These are phyloP conservation scores for Trichoderma polysporum DNA, from an alignment of 2,329 filamentous ascomycete genomes.

Conservation along the genomic window DNA sequence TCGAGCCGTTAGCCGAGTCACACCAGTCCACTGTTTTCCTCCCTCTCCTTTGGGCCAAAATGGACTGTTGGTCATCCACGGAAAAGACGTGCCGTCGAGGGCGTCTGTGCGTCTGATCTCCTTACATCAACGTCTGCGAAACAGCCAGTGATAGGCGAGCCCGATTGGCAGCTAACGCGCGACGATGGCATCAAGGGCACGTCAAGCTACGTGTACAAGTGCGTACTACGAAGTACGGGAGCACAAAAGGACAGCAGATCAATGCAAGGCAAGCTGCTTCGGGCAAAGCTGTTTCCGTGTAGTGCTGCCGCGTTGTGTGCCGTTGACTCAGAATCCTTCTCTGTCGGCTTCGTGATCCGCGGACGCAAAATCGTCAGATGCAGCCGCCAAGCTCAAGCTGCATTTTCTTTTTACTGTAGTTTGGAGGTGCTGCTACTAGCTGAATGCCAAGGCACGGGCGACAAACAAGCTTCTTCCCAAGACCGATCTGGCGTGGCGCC, in stretches of 20 bases:
- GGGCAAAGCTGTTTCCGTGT: neutral
- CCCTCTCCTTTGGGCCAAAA: neutral
- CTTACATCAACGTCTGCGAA: neutral
- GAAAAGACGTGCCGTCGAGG: constrained; percentile 11
- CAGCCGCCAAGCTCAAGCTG: neutral
- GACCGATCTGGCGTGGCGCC: constrained; percentile 16
- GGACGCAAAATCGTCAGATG: neutral
- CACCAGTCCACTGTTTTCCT: neutral
- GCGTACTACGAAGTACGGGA: neutral
- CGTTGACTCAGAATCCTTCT: no score
- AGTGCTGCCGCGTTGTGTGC: no score
- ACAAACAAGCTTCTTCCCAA: constrained; percentile 18
- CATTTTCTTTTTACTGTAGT: neutral
- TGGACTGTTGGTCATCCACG: neutral
- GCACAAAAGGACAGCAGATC: neutral
- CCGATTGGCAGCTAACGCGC: neutral
- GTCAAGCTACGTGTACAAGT: neutral
- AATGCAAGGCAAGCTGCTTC: neutral
- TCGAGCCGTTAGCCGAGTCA: neutral
- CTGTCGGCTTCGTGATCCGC: neutral
- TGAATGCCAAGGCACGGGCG: constrained; percentile 7
- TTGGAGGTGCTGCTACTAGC: neutral
- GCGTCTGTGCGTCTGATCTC: constrained; percentile 9
- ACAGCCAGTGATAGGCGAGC: neutral
- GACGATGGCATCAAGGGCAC: neutral